Evolutionary conservation across 352 stramenopile genomes (phyloP).

Genomic region (Globisporangium takayamanum): DNA sequence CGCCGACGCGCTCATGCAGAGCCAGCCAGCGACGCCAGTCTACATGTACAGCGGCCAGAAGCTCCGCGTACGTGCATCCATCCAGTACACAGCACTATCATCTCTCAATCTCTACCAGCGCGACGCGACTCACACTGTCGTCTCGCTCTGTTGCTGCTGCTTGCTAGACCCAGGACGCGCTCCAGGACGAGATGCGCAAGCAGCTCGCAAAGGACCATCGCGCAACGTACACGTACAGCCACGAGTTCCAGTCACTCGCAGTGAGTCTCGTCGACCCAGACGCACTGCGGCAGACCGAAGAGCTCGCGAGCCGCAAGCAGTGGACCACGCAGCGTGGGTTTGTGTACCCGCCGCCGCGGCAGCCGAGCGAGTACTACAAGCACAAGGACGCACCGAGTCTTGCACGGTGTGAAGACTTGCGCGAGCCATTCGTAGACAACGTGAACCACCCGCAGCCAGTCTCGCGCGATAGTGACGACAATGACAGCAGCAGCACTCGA

Average conservation of each 20-base stretch:
- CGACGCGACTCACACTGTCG: background rate
- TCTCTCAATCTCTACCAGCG: background rate
- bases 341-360: constrained; percentile 72
- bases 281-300: constrained; percentile 42
- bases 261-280: constrained; percentile 75
- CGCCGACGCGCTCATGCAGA: constrained; percentile 13
- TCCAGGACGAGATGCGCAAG: constrained; percentile 75
- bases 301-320: constrained; percentile 35
- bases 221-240: constrained; percentile 83
- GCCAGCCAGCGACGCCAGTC: constrained; percentile 23
- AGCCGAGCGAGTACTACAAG: constrained; percentile 61
- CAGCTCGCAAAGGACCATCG: constrained; percentile 43
- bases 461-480: constrained; percentile 25
- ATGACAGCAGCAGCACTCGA: background rate
- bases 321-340: constrained; percentile 88
- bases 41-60: constrained; percentile 89
- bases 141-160: background rate
- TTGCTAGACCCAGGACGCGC: constrained; percentile 65
- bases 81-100: too few species aligned
- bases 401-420: constrained; percentile 78
- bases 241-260: constrained; percentile 83
- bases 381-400: constrained; percentile 66
- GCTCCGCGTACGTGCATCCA: constrained; percentile 40
- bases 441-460: constrained; percentile 58
- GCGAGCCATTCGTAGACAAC: constrained; percentile 82